A percentile compares a stretch with the other conserved stretches of the same genome.
Evolutionary conservation across 1,139 yeast genomes (phyloP).

Genomic region (Pneumocystis canis): DNA sequence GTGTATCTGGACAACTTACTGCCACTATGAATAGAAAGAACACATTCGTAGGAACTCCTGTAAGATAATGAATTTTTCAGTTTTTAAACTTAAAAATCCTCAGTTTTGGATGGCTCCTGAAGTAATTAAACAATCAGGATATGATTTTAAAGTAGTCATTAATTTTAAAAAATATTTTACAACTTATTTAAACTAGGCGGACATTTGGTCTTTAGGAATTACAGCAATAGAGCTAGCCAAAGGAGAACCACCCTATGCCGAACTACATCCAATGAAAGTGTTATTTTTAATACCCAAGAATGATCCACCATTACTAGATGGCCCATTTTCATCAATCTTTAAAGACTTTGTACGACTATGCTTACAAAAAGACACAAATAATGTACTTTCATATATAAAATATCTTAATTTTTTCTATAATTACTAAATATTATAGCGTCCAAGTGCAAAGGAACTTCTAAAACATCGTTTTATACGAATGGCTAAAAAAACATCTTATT

Average conservation of each 20-base stretch:
- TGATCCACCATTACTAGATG: slow-evolving; percentile 48
- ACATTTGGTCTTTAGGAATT: slow-evolving; percentile 79
- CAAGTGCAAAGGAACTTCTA: slow-evolving; percentile 18
- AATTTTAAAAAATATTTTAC: neutral
- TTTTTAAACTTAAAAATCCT: neutral
- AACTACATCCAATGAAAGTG: slow-evolving; percentile 60
- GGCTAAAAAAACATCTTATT: slow-evolving; percentile 14
- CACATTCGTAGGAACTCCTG: slow-evolving; percentile 77
- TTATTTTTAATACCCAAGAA: slow-evolving; percentile 55
- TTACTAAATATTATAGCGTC: slow-evolving; percentile 13
- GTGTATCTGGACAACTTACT: slow-evolving; percentile 71
- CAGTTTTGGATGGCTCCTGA: slow-evolving; percentile 87
- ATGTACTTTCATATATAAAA: slow-evolving; percentile 13
- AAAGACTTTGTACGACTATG: slow-evolving; percentile 49
- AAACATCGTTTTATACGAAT: slow-evolving; percentile 13
- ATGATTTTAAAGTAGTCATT: slow-evolving; percentile 35
- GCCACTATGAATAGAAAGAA: slow-evolving; percentile 42
- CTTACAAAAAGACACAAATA: slow-evolving; percentile 40
- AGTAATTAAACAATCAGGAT: slow-evolving; percentile 39
- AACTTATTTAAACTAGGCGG: slow-evolving; percentile 33
- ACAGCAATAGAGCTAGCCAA: slow-evolving; percentile 61
- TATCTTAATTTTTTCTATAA: neutral
- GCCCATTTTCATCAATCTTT: slow-evolving; percentile 34
- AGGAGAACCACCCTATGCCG: slow-evolving; percentile 59
- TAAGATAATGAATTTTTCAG: slow-evolving; percentile 1